Base-by-base conservation (phyloP, 768 basidiomycete genomes). In the Rhizopogon roseolus region DNA sequence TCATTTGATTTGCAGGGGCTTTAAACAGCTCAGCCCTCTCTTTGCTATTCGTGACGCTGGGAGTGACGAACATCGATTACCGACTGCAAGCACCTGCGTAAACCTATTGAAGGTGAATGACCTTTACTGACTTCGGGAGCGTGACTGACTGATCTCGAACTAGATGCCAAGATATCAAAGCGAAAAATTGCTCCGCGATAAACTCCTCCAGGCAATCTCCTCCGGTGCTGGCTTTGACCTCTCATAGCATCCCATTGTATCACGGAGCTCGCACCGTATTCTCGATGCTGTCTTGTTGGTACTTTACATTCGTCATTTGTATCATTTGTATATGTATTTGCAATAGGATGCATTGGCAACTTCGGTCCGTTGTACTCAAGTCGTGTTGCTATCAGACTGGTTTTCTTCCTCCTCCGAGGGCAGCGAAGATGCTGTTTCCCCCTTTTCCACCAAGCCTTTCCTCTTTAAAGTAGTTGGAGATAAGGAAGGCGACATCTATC, bases 191-290 rank as follows among this genome's bases (percentile, higher is more conserved):
- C 73, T 98, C 22, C 76, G 81, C 9, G 73, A 80, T 46, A 98
- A 97, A 69, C 73, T 98, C 28, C 63, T 95, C 5, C 88, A 93
- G 62, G 91, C 93, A 1, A 91, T 98, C 63, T 87, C 78, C 41
- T 84, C 92, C 0, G 87, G 86, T 40, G 91, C 93, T 4, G 95
- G 95, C 1, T 98, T 98, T 57, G 95, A 98, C 72, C 75, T 98
- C 48, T 97, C 94, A 9, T 97, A 64, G 60, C 27, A 34, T 16
- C 19, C 14, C 16, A 8, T 25, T 52, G 19, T 50, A 40, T 22
- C 29, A 34, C 11, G 17, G 19, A 19, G 13, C n/a, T 19, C 19
- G 11, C 27, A 27, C 28, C 36, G 14, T 36, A 14, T 27, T 11
- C 14, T 34, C 41, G 49, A 49, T 29, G n/a, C 25, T 28, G 34